Evolutionary conservation across 768 basidiomycete species (phyloP), one percentile per base, ranked within the genome.

Genomic region (Suillus decipiens): DNA sequence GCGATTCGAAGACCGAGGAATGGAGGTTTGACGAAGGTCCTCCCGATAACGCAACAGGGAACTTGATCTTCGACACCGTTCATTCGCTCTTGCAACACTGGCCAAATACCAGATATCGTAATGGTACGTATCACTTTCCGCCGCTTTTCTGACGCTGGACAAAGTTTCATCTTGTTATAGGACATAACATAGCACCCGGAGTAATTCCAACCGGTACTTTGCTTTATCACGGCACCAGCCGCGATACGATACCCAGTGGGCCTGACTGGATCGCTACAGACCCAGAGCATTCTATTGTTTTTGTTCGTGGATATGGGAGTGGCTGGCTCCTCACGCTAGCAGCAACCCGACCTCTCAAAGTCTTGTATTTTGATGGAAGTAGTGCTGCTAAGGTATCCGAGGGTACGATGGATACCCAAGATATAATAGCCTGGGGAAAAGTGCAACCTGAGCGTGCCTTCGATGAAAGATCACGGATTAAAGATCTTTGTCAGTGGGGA

Each of bases 41-140:
- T 2, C 55, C 64, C 58, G 67, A 68, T 22, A 72, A 76, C 59
- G 65, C 67, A 14, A 77, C 78, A 3, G 64, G 68, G n/a, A 70
- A 77, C 59, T 67, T 78, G 47, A 66, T 79, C 33, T 80, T 79
- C 60, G 73, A 76, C 34, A 71, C 73, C 5, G 69, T 79, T 8
- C 64, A 67, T 53, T 72, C 75, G 5, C 63, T 78, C 5, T 68
- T 80, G 2, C 79, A 80, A 56, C 72, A 73, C 36, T 80, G 77
- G 77, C 73, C 77, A 3, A 79, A 79, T 63, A 76, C 75, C 5
- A 69, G 75, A 6, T 74, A 73, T 59, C 73, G 74, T n/a, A 77
- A 77, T 65, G 76, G 77, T 69, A 19, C 11, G 64, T 7, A 14
- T 24, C 14, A 47, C n/a, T 42, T 11, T n/a, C 22, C 12, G 28